A percentile compares a stretch with the other conserved stretches of the same genome.
phyloP scores from a whole-genome alignment of 2,329 filamentous ascomycete species.

The Pseudocercospora musae region DNA sequence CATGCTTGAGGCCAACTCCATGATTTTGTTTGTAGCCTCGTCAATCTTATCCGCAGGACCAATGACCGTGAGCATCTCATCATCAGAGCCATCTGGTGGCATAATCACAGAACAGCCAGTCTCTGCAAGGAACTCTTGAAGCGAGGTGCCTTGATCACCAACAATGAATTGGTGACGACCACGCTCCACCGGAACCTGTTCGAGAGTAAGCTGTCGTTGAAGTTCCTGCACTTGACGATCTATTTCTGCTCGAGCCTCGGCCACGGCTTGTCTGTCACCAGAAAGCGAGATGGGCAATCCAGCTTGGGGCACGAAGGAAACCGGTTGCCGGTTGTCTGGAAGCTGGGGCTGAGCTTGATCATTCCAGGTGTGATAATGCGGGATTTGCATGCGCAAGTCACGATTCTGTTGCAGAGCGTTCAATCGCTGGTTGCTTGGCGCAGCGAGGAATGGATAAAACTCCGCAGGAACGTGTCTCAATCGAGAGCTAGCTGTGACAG shows the following conservation, averaged over 20 bases:
- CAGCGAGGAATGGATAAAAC: slow-evolving; percentile 93
- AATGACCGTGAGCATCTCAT: slow-evolving; percentile 79
- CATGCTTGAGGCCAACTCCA: slow-evolving; percentile 85
- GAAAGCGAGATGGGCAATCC: slow-evolving; percentile 79
- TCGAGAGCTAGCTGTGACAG: slow-evolving; percentile 75
- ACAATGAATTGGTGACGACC: slow-evolving; percentile 94
- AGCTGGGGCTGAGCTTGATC: slow-evolving; percentile 64
- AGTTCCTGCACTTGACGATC: slow-evolving; percentile 76
- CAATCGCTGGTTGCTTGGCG: slow-evolving; percentile 66
- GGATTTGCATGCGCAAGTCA: slow-evolving; percentile 78
- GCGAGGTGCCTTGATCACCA: slow-evolving; percentile 72
- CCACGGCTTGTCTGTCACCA: slow-evolving; percentile 79
- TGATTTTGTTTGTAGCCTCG: slow-evolving; percentile 74
- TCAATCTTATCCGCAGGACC: slow-evolving; percentile 69
- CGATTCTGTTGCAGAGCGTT: slow-evolving; percentile 67
- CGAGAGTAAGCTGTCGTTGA: slow-evolving; percentile 68
- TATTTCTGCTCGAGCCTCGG: slow-evolving; percentile 74
- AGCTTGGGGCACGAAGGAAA: slow-evolving; percentile 66
- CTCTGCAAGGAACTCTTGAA: slow-evolving; percentile 82
- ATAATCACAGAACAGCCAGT: slow-evolving; percentile 88
- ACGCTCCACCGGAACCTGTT: slow-evolving; percentile 77
- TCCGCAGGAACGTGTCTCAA: slow-evolving; percentile 82
- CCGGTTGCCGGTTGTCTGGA: slow-evolving; percentile 60
- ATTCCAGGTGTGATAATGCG: slow-evolving; percentile 72
- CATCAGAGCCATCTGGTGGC: slow-evolving; percentile 70